A percentile compares a stretch with the other conserved stretches of the same genome.
phyloP scores from a whole-genome alignment of 352 stramenopile species.

The Blastocystis sp. region DNA sequence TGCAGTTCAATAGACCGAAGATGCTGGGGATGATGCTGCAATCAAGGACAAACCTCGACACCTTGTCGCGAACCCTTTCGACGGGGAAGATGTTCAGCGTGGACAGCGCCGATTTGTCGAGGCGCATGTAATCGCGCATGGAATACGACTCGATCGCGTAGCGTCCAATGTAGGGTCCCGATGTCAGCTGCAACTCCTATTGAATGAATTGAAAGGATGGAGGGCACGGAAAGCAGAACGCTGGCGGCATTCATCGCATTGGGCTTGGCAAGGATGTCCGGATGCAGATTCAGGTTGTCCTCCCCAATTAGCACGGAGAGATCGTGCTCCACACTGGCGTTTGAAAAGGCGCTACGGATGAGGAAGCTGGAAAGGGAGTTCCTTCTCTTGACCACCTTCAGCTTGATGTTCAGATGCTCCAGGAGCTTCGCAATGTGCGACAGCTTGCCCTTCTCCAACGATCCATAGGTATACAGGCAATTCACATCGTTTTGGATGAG shows the following conservation, averaged over 20 bases:
- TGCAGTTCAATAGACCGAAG: constrained; percentile 60
- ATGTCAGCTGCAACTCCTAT: constrained; percentile 52
- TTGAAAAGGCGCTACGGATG: constrained; percentile 39
- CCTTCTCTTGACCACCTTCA: constrained; percentile 55
- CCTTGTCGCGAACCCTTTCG: constrained; percentile 74
- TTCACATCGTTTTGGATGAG: constrained; percentile 65
- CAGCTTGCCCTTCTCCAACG: constrained; percentile 54
- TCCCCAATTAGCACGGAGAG: constrained; percentile 45
- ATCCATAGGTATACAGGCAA: constrained; percentile 54
- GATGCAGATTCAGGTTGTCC: constrained; percentile 72
- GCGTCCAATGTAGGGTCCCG: constrained; percentile 26
- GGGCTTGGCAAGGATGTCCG: constrained; percentile 77
- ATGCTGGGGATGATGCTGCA: constrained; percentile 6
- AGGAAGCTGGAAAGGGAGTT: background rate
- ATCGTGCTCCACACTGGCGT: constrained; percentile 53
- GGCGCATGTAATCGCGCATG: constrained; percentile 80
- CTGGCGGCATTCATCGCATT: constrained; percentile 75
- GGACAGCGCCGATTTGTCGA: constrained; percentile 85
- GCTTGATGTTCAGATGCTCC: constrained; percentile 44
- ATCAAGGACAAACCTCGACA: constrained; percentile 56
- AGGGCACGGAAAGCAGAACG: constrained; percentile 49
- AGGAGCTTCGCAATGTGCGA: constrained; percentile 63
- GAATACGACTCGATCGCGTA: constrained; percentile 50
- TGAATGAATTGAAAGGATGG: background rate
- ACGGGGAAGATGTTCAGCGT: constrained; percentile 85